Percentiles rank a stretch among this genome's conserved stretches.
These are phyloP conservation scores for Fragilaria crotonensis DNA, from an alignment of 108 stramenopile genomes.

Conservation along the genomic window DNA sequence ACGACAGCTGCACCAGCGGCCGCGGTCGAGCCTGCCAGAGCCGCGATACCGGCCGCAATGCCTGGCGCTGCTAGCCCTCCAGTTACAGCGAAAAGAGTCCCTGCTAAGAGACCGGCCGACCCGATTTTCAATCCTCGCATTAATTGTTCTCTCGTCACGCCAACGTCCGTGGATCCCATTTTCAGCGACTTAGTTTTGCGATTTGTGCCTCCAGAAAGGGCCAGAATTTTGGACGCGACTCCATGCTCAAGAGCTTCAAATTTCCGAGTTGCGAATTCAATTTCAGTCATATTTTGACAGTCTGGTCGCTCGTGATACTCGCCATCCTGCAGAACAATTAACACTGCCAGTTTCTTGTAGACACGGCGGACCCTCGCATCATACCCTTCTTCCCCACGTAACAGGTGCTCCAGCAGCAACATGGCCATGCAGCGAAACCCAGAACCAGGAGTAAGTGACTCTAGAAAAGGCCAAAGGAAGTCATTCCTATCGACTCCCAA, in stretches of 20 bases:
- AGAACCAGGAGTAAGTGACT: constrained; percentile 67
- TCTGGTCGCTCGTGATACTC: background rate
- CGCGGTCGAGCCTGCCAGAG: constrained; percentile 61
- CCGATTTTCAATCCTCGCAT: constrained; percentile 50
- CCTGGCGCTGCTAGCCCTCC: constrained; percentile 68
- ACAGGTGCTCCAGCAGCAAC: constrained; percentile 61
- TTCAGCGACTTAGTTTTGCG: constrained; percentile 5
- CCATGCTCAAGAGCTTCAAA: constrained; percentile 77
- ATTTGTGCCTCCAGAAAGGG: constrained; percentile 24
- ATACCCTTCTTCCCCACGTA: constrained; percentile 57
- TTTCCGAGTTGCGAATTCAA: constrained; percentile 60
- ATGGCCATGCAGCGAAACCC: constrained; percentile 72
- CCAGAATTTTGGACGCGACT: constrained; percentile 57
- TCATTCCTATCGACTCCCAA: constrained; percentile 6
- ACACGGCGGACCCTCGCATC: constrained; percentile 74
- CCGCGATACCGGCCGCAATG: constrained; percentile 74
- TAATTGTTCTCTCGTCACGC: constrained; percentile 24
- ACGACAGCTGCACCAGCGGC: constrained; percentile 65
- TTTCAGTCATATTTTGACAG: constrained; percentile 10
- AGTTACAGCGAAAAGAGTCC: constrained; percentile 58
- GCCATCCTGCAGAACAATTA: constrained; percentile 50
- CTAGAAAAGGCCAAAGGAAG: constrained; percentile 64
- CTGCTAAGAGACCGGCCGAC: constrained; percentile 46
- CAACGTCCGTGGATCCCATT: background rate
- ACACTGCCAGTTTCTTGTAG: constrained; percentile 70